Evolutionary conservation across 108 stramenopile genomes (phyloP), one percentile per base, ranked within the genome.

Genomic region (Pseudonitzschia delicatissima): DNA sequence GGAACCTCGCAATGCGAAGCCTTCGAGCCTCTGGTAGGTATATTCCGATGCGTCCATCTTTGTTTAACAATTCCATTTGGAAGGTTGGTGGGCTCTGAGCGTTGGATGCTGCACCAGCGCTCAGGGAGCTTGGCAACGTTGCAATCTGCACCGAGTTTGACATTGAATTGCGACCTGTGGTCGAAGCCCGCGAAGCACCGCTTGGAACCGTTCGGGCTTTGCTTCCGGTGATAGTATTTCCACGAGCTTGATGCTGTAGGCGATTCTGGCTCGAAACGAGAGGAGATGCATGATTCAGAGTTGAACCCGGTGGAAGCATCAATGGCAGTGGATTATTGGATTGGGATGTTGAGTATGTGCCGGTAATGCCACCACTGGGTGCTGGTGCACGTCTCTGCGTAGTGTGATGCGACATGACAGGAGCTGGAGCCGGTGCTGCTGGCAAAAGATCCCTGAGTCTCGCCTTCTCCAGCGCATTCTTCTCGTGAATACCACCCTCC

Each of bases 1-100:
- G 97, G 64, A 99, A 99, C 49, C 93, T 88, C 34, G 95, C 96
- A 67, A 99, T 96, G 31, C 96, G 88, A 2, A 82, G 85, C 45
- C 74, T 78, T 4, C 98, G 87, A 73, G 96, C 94, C 25, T 95
- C 96, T 15, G 95, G 91, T 7, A 97, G 86, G 71, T 98, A 98
- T 23, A 95, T 94, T 0, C 97, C 97, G 60, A 98, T 94, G 17
- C 94, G 72, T 0, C 94, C 94, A 45, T 85, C 94, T 68, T 89
- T 88, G 74, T 91, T 91, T 45, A 94, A 49, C 25, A 94, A 73
- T 62, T 91, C 93, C 88, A 94, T 83, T 27, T 84, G 84, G 39
- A 88, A 89, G 0, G 87, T 77, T 0, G 85, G 76, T 53, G 68
- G 59, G 28, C 33, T 58, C 23, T 67, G 66, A 23, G 70, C 52